Evolutionary conservation across 2,329 filamentous ascomycete species (phyloP).

Genomic region (Pseudogymnoascus sp.): DNA sequence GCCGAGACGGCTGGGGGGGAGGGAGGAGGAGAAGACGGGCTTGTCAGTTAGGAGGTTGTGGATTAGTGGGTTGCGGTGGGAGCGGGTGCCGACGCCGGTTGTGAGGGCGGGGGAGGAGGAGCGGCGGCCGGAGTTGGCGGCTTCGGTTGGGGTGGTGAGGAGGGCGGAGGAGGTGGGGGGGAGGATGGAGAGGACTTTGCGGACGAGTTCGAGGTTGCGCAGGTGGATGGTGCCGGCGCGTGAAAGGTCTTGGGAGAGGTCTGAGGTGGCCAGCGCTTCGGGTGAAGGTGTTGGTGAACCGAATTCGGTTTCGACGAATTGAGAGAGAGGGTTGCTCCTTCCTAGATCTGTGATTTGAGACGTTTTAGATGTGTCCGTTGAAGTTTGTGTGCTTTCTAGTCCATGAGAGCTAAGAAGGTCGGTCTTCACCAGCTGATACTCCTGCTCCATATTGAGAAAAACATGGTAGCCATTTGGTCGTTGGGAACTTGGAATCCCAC

Average conservation of each 20-base stretch:
- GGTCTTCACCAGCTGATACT: constrained; percentile 61
- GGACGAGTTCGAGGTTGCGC: constrained; percentile 66
- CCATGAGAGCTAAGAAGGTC: constrained; percentile 40
- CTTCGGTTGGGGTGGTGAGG: constrained; percentile 78
- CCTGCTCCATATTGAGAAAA: constrained; percentile 90
- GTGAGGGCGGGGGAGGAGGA: constrained; percentile 29
- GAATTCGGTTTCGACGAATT: constrained; percentile 11
- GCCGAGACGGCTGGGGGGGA: constrained; percentile 61
- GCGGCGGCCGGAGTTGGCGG: constrained; percentile 44
- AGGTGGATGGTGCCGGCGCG: constrained; percentile 41
- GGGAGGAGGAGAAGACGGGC: constrained; percentile 81
- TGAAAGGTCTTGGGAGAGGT: constrained; percentile 13
- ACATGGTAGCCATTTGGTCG: constrained; percentile 60
- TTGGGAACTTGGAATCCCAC: constrained; percentile 67
- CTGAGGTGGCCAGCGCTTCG: neutral
- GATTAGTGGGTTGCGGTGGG: constrained; percentile 71
- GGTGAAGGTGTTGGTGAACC: neutral
- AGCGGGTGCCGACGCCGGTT: constrained; percentile 42
- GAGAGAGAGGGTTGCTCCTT: neutral
- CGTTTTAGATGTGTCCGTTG: constrained; percentile 10
- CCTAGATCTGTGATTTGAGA: neutral
- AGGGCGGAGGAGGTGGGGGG: constrained; percentile 80
- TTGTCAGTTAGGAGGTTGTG: constrained; percentile 96
- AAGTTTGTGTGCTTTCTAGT: constrained; percentile 28
- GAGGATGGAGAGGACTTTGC: constrained; percentile 62